These are phyloP conservation scores for Nemania sp. DNA, from an alignment of 2,329 filamentous ascomycete genomes.

Conservation along the genomic window DNA sequence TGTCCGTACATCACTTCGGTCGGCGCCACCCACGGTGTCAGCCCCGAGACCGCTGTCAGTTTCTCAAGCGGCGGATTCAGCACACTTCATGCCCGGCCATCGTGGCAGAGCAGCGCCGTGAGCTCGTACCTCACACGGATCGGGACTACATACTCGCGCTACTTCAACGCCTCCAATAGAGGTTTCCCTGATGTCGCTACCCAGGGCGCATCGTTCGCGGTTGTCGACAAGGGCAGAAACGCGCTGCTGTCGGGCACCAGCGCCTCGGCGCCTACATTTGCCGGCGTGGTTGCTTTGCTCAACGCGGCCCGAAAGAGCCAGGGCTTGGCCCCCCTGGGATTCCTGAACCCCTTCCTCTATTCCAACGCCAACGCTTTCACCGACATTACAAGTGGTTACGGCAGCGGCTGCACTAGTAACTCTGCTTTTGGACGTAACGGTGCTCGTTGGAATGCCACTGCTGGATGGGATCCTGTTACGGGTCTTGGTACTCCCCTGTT, in stretches of 20 bases:
- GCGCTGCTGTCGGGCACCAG: constrained; percentile 40
- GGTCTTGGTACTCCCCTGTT: constrained; percentile 42
- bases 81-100: constrained; percentile 43
- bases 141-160: constrained; percentile 43
- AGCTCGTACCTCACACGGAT: constrained; percentile 43
- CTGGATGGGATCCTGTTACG: constrained; percentile 41
- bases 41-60: constrained; percentile 44
- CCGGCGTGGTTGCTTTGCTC: constrained; percentile 47
- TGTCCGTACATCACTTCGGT: constrained; percentile 62
- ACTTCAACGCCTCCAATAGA: constrained; percentile 45
- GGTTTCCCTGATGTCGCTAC: constrained; percentile 48
- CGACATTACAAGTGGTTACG: constrained; percentile 39
- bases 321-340: constrained; percentile 41
- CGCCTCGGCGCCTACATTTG: constrained; percentile 47
- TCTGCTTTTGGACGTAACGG: constrained; percentile 33
- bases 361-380: constrained; percentile 39
- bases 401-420: constrained; percentile 36
- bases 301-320: constrained; percentile 47
- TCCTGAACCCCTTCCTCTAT: constrained; percentile 42
- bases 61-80: constrained; percentile 48
- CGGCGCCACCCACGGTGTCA: constrained; percentile 53
- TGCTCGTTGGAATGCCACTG: constrained; percentile 40
- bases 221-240: constrained; percentile 38
- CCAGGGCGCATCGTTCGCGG: constrained; percentile 56
- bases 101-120: constrained; percentile 43